phyloP scores from a whole-genome alignment of 495 filamentous ascomycete genomes.

The Aspergillus coremiiformis region DNA sequence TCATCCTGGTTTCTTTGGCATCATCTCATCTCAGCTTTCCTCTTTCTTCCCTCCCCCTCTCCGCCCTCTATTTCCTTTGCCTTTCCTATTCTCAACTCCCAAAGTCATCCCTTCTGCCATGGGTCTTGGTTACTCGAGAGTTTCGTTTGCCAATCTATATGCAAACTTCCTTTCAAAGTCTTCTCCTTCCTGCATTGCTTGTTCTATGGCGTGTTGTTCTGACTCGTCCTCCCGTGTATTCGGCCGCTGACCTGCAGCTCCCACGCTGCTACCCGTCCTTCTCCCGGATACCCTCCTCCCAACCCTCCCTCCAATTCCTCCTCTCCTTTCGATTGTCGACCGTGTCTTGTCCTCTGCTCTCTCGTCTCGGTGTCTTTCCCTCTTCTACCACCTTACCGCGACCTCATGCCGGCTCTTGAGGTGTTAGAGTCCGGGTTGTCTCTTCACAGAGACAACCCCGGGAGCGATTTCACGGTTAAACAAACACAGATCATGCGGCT shows the following conservation, averaged over 20 bases:
- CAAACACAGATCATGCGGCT: constrained; percentile 54
- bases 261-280: constrained; percentile 38
- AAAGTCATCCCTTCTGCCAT: constrained; percentile 15
- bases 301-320: constrained; percentile 10
- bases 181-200: constrained; percentile 16
- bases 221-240: constrained; percentile 32
- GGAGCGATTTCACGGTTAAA: constrained; percentile 24
- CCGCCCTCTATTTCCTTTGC: constrained; percentile 10
- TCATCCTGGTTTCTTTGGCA: constrained; percentile 21
- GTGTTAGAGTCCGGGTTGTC: constrained; percentile 44
- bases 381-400: constrained; percentile 10
- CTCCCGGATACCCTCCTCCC: constrained; percentile 20
- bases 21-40: constrained; percentile 33
- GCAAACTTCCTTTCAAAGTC: constrained; percentile 21
- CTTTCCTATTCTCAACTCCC: constrained; percentile 6
- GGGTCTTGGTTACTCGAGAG: constrained; percentile 15
- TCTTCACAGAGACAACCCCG: constrained; percentile 37
- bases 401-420: constrained; percentile 35
- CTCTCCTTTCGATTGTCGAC: constrained; percentile 7
- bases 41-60: constrained; percentile 6
- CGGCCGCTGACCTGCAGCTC: constrained; percentile 41
- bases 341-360: neutral
- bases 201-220: constrained; percentile 38
- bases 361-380: constrained; percentile 5
- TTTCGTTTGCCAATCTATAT: constrained; percentile 19